These are phyloP conservation scores for Acacia acuminata DNA, from an alignment of 306 rosid genomes.

Conservation along the genomic window DNA sequence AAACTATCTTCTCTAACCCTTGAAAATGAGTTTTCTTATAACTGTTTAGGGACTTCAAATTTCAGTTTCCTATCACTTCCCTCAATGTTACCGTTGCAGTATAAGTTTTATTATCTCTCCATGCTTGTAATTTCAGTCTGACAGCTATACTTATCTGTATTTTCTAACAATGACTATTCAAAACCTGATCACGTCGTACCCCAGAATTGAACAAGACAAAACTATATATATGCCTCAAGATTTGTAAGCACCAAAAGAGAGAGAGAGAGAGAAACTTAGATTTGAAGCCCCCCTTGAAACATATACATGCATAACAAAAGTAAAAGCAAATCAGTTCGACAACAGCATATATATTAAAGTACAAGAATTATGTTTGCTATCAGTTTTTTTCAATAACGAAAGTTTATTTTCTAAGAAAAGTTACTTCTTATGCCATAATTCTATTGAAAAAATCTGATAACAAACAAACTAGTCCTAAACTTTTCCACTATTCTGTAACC, in stretches of 20 bases:
- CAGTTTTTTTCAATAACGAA: neutral
- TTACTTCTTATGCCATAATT: neutral
- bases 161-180: neutral
- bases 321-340: neutral
- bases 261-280: neutral
- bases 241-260: neutral
- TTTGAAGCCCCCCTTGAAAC: conserved; percentile 1
- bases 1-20: neutral
- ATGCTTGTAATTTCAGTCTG: neutral
- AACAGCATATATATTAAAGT: neutral
- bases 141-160: neutral
- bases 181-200: neutral
- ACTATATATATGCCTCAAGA: neutral
- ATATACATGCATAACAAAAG: neutral
- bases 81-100: neutral
- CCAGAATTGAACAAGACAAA: conserved; percentile 11
- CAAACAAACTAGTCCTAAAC: neutral
- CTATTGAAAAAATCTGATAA: neutral
- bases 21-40: neutral
- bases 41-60: neutral
- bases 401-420: neutral
- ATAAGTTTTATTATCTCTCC: neutral
- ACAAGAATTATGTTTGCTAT: neutral
- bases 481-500: neutral
- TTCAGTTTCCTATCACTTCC: neutral